Percentiles rank a stretch among this genome's conserved stretches.
These are phyloP conservation scores for Cyclotella choctawhatcheeana DNA, from an alignment of 108 stramenopile species.

Conservation along the genomic window DNA sequence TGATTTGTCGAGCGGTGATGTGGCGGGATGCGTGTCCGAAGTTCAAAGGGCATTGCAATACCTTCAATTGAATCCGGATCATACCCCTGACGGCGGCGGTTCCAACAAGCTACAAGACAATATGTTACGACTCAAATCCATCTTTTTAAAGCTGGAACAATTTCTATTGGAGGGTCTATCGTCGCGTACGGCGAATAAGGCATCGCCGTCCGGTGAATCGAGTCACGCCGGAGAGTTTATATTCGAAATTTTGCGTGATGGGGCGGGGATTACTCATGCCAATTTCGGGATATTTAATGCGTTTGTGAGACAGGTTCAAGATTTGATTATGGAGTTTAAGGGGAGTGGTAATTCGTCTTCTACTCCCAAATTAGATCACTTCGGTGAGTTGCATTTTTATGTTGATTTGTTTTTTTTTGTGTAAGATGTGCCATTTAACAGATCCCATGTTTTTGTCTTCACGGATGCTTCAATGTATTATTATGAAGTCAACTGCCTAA, in stretches of 20 bases:
- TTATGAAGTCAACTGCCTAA: constrained; percentile 71
- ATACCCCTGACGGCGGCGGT: constrained; percentile 28
- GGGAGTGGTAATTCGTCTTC: constrained; percentile 59
- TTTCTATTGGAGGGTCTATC: constrained; percentile 55
- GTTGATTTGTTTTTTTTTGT: neutral
- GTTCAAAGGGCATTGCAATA: constrained; percentile 63
- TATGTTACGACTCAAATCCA: constrained; percentile 73
- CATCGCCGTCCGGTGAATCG: constrained; percentile 16
- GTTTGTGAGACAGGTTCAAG: constrained; percentile 68
- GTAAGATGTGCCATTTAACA: constrained; percentile 14
- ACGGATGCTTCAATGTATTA: neutral
- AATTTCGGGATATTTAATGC: constrained; percentile 68
- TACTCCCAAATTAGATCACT: constrained; percentile 73
- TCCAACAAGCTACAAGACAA: constrained; percentile 61
- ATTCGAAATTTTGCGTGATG: constrained; percentile 79
- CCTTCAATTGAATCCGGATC: constrained; percentile 41
- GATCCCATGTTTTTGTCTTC: constrained; percentile 4
- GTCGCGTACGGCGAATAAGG: neutral
- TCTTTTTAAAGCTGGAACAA: constrained; percentile 83
- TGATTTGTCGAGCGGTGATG: constrained; percentile 82
- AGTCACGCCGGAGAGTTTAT: constrained; percentile 83
- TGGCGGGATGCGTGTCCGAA: constrained; percentile 83
- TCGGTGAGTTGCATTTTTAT: constrained; percentile 33
- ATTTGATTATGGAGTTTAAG: constrained; percentile 76
- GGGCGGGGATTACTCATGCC: constrained; percentile 72